Percentiles rank a stretch among this genome's conserved stretches.
phyloP scores from a whole-genome alignment of 2,329 filamentous ascomycete genomes.

The Coniella lustricola region DNA sequence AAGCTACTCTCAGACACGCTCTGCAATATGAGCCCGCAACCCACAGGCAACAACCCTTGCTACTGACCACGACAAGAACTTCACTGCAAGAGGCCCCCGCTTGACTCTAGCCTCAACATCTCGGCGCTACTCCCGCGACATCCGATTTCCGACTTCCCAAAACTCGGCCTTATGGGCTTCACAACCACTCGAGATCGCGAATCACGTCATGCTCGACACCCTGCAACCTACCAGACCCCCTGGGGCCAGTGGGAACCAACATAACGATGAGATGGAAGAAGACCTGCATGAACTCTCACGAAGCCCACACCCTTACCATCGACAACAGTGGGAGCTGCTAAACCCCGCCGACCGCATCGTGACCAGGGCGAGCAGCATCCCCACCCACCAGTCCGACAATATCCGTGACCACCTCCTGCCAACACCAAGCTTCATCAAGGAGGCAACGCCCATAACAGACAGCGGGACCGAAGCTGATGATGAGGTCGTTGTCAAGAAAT shows the following conservation, averaged over 20 bases:
- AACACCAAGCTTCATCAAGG: slow-evolving; percentile 34
- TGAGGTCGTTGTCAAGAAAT: slow-evolving; percentile 77
- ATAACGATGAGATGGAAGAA: slow-evolving; percentile 27
- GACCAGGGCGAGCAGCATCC: slow-evolving; percentile 19
- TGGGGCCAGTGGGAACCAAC: slow-evolving; percentile 18
- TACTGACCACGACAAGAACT: neutral
- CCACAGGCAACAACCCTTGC: neutral
- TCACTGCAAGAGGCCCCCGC: neutral
- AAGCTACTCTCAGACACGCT: neutral
- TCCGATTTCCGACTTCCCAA: too few relatives aligned
- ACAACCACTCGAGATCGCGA: slow-evolving; percentile 17
- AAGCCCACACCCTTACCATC: slow-evolving; percentile 63
- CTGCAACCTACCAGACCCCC: slow-evolving; percentile 29
- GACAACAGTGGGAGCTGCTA: slow-evolving; percentile 48
- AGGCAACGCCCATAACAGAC: slow-evolving; percentile 64
- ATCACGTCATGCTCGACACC: slow-evolving; percentile 41
- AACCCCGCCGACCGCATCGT: slow-evolving; percentile 30
- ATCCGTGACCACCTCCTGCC: slow-evolving; percentile 19
- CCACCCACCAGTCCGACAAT: slow-evolving; percentile 17
- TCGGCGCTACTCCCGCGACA: neutral
- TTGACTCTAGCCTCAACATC: neutral
- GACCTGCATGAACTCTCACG: slow-evolving; percentile 46
- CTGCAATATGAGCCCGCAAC: neutral
- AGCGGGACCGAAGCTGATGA: slow-evolving; percentile 95
- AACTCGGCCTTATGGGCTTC: slow-evolving; percentile 6